These are phyloP conservation scores for Lactifluus piperatus DNA, from an alignment of 768 basidiomycete genomes.

Conservation along the genomic window DNA sequence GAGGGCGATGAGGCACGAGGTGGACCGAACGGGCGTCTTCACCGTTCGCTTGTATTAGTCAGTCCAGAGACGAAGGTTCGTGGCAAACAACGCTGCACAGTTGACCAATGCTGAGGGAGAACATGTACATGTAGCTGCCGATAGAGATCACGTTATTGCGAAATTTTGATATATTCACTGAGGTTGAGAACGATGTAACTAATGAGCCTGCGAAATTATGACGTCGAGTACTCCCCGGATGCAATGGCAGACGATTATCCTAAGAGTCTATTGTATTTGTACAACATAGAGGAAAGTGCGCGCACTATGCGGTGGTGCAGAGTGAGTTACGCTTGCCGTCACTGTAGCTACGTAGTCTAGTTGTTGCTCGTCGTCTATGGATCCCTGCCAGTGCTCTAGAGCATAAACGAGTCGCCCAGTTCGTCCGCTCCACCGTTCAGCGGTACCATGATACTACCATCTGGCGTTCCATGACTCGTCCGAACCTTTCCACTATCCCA, in stretches of 20 bases:
- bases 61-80: constrained; percentile 42
- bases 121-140: constrained; percentile 36
- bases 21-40: constrained; percentile 48
- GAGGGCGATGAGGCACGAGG: constrained; percentile 66
- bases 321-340: neutral
- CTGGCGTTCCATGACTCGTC: constrained; percentile 24
- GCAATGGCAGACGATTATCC: too few relatives aligned
- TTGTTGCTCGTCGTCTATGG: constrained; percentile 11
- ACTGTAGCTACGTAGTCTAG: constrained; percentile 6
- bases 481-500: constrained; percentile 31
- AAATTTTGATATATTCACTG: constrained; percentile 59
- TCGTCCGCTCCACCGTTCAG: constrained; percentile 22
- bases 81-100: constrained; percentile 1
- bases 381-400: constrained; percentile 23
- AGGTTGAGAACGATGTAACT: constrained; percentile 25
- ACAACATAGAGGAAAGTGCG: too few relatives aligned
- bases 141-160: constrained; percentile 45
- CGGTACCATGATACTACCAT: too few relatives aligned
- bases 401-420: constrained; percentile 21
- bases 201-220: constrained; percentile 1
- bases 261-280: too few relatives aligned
- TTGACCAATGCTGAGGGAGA: neutral
- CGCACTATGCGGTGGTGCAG: neutral
- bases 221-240: neutral
- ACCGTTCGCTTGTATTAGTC: constrained; percentile 45